These are phyloP conservation scores for Amesomyces nigricolor DNA, from an alignment of 2,329 filamentous ascomycete genomes.

Conservation along the genomic window DNA sequence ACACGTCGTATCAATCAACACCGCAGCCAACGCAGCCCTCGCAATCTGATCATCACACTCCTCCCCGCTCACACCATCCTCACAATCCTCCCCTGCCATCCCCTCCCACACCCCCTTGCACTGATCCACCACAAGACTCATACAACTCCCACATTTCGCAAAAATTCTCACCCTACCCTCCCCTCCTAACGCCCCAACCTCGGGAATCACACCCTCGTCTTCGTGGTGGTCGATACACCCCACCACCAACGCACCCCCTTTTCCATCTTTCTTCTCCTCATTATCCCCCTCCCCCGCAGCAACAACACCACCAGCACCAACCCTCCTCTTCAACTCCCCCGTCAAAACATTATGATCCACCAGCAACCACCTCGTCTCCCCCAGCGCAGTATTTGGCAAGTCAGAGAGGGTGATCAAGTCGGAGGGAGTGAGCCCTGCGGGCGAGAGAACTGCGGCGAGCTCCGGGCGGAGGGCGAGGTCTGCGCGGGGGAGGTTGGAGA, in stretches of 20 bases:
- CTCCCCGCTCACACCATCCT: neutral
- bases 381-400: slow-evolving; percentile 43
- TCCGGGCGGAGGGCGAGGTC: slow-evolving; percentile 71
- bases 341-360: slow-evolving; percentile 76
- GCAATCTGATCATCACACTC: slow-evolving; percentile 48
- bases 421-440: slow-evolving; percentile 51
- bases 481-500: slow-evolving; percentile 62
- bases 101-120: slow-evolving; percentile 53
- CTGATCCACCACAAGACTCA: slow-evolving; percentile 61
- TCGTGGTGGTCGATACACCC: slow-evolving; percentile 76
- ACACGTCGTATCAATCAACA: slow-evolving; percentile 69
- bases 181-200: slow-evolving; percentile 34
- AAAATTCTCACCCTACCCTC: slow-evolving; percentile 54
- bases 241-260: too few relatives aligned
- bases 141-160: slow-evolving; percentile 64
- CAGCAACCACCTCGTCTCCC: slow-evolving; percentile 62
- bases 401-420: slow-evolving; percentile 60
- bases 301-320: too few relatives aligned
- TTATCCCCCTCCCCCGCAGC: too few relatives aligned
- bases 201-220: slow-evolving; percentile 56
- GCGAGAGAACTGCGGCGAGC: slow-evolving; percentile 57
- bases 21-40: slow-evolving; percentile 60
- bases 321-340: slow-evolving; percentile 33
- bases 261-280: too few relatives aligned
- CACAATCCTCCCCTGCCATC: slow-evolving; percentile 30